Evolutionary conservation across 257 asterid species (phyloP).

Genomic region (Anisodus tanguticus): DNA sequence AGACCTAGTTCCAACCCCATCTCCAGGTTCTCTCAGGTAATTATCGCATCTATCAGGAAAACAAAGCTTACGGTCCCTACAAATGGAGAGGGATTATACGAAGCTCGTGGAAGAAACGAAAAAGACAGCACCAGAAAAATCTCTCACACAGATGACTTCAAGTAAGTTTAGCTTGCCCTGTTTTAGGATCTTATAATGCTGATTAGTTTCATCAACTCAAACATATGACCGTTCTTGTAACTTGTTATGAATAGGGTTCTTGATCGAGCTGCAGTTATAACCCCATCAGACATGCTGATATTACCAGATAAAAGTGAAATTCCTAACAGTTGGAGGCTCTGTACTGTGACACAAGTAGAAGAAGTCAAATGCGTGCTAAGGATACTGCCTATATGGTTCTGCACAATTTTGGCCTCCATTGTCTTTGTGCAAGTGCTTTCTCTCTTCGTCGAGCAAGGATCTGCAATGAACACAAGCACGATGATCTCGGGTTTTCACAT

Average conservation of each 20-base stretch:
- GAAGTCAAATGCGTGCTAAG: slow-evolving; percentile 80
- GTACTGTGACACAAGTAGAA: slow-evolving; percentile 81
- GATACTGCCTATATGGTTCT: slow-evolving; percentile 82
- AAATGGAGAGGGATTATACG: slow-evolving; percentile 62
- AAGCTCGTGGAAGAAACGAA: slow-evolving; percentile 46
- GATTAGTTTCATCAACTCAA: not conserved
- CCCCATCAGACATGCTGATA: slow-evolving; percentile 52
- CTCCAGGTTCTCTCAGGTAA: slow-evolving; percentile 67
- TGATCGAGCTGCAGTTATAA: slow-evolving; percentile 69
- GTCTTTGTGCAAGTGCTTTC: slow-evolving; percentile 81
- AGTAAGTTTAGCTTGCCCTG: slow-evolving; percentile 46
- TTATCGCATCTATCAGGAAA: slow-evolving; percentile 70
- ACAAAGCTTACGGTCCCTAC: slow-evolving; percentile 47
- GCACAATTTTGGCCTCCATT: slow-evolving; percentile 71
- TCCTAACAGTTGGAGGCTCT: slow-evolving; percentile 73
- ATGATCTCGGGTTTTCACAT: slow-evolving; percentile 51
- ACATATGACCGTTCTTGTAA: slow-evolving; percentile 2
- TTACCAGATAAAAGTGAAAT: slow-evolving; percentile 50
- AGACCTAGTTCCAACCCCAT: slow-evolving; percentile 71
- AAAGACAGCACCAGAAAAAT: slow-evolving; percentile 53
- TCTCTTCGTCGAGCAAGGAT: slow-evolving; percentile 84
- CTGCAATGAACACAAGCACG: slow-evolving; percentile 82
- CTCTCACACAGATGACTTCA: slow-evolving; percentile 63
- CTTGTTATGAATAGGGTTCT: slow-evolving; percentile 58
- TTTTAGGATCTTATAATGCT: not conserved